A percentile compares a stretch with the other conserved stretches of the same genome.
These are phyloP conservation scores for Curvularia hawaiiensis DNA, from an alignment of 2,329 filamentous ascomycete genomes.

Conservation along the genomic window DNA sequence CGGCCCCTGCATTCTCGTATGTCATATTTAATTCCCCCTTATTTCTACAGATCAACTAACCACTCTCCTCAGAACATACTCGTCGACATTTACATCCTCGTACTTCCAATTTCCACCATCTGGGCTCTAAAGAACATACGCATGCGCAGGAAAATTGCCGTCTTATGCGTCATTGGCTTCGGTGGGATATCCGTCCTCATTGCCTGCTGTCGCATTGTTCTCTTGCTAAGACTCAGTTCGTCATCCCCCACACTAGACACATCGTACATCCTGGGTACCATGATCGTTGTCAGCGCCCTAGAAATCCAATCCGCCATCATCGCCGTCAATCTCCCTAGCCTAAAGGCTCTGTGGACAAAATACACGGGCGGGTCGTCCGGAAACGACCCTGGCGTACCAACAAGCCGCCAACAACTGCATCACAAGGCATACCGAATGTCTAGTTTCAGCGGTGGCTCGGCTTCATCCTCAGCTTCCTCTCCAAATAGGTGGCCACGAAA, in stretches of 20 bases:
- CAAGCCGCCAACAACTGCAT: not conserved
- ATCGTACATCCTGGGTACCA: not conserved
- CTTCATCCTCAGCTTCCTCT: not conserved
- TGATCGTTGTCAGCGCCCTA: constrained; percentile 4
- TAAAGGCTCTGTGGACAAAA: constrained; percentile 6
- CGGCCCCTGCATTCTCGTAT: constrained; percentile 5
- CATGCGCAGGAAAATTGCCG: constrained; percentile 4
- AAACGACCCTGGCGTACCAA: not conserved
- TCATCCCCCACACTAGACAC: not conserved
- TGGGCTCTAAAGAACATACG: constrained; percentile 1
- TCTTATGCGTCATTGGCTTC: constrained; percentile 8
- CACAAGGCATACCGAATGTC: not conserved
- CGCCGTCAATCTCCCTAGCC: constrained; percentile 6
- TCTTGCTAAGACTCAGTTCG: not conserved
- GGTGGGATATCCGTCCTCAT: constrained; percentile 7
- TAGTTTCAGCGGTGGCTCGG: not conserved
- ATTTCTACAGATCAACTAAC: not conserved
- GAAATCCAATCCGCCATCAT: constrained; percentile 11
- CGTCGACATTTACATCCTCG: constrained; percentile 8
- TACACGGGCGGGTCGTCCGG: not conserved
- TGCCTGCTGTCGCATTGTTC: constrained; percentile 4
- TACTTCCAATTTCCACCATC: constrained; percentile 6
- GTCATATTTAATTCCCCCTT: not conserved
- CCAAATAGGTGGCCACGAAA: not conserved
- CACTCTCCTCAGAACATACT: constrained; percentile 1